phyloP scores from a whole-genome alignment of 2,329 filamentous ascomycete species.

The Claviceps spartinae region DNA sequence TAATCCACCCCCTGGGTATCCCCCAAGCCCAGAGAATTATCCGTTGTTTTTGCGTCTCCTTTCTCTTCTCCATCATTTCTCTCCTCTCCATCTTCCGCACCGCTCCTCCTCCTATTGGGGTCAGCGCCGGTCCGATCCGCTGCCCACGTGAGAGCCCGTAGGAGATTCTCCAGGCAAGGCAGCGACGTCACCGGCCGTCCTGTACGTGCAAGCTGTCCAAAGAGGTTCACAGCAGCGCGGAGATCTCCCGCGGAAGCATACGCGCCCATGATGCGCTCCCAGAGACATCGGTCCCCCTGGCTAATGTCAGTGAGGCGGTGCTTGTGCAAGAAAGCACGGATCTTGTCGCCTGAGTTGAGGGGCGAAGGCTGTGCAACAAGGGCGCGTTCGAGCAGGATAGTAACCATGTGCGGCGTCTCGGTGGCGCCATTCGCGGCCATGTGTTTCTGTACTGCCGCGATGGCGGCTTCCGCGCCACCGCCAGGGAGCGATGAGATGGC shows the following conservation, averaged over 20 bases:
- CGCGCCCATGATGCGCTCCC: constrained; percentile 56
- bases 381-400: constrained; percentile 56
- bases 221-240: constrained; percentile 33
- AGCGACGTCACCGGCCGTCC: constrained; percentile 29
- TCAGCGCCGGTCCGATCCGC: too few species aligned
- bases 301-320: constrained; percentile 26
- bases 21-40: too few species aligned
- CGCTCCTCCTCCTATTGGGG: constrained; percentile 9
- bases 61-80: too few species aligned
- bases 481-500: constrained; percentile 22
- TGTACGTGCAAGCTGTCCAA: constrained; percentile 27
- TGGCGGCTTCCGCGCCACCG: constrained; percentile 30
- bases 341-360: constrained; percentile 28
- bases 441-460: constrained; percentile 47
- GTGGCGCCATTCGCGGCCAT: constrained; percentile 41
- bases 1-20: too few species aligned
- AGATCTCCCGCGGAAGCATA: constrained; percentile 43
- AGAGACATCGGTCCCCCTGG: constrained; percentile 47
- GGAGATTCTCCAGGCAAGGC: constrained; percentile 28
- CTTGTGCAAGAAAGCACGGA: constrained; percentile 48
- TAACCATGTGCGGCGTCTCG: constrained; percentile 55
- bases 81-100: too few species aligned
- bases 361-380: constrained; percentile 46
- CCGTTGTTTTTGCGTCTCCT: too few species aligned
- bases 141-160: constrained; percentile 16